Evolutionary conservation across 768 basidiomycete species (phyloP).

Genomic region (Psilocybe sp.): DNA sequence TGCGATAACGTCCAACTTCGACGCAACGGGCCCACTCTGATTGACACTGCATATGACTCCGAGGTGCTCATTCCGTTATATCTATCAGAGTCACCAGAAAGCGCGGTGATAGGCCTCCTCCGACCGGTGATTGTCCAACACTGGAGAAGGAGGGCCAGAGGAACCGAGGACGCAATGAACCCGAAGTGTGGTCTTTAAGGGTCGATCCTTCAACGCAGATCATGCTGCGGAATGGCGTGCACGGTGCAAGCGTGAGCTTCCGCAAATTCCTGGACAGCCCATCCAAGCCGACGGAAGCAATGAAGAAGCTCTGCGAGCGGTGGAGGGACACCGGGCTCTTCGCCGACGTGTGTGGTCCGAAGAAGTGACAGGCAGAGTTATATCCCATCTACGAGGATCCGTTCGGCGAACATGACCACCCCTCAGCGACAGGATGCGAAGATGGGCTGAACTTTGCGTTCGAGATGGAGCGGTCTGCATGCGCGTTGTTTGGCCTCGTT

Average conservation of each 20-base stretch:
- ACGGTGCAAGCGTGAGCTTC: constrained; percentile 47
- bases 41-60: constrained; percentile 20
- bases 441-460: constrained; percentile 67
- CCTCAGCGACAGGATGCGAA: constrained; percentile 27
- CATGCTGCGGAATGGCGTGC: constrained; percentile 19
- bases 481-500: constrained; percentile 83
- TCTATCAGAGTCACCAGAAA: constrained; percentile 45
- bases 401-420: constrained; percentile 55
- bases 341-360: constrained; percentile 62
- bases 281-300: constrained; percentile 53
- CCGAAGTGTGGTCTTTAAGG: constrained; percentile 40
- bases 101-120: constrained; percentile 61
- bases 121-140: constrained; percentile 54
- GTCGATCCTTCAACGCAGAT: constrained; percentile 26
- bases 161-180: constrained; percentile 20
- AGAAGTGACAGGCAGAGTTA: constrained; percentile 83
- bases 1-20: constrained; percentile 69
- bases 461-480: constrained; percentile 86
- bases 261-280: constrained; percentile 49
- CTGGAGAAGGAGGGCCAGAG: constrained; percentile 49
- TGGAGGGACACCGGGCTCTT: constrained; percentile 72
- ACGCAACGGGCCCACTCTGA: constrained; percentile 20
- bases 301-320: constrained; percentile 67
- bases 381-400: constrained; percentile 78
- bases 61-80: constrained; percentile 56